Evolutionary conservation across 345 rosid genomes (phyloP), one percentile per base, ranked within the genome.

Genomic region (Moricandia arvensis): DNA sequence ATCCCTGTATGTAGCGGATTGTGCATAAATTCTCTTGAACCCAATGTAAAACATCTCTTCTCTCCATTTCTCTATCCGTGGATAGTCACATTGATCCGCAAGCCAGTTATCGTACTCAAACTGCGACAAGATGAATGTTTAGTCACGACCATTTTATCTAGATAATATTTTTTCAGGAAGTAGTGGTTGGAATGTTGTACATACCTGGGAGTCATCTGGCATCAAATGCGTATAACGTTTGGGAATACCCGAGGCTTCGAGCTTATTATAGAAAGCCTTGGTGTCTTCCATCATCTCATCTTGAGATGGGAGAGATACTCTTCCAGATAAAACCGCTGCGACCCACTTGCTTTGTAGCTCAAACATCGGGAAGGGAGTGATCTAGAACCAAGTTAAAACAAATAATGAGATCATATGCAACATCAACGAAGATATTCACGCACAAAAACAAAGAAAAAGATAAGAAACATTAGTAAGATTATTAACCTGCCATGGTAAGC

Each of bases 401-500:
- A 49, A 10, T 10, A 64, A 11, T 77, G 62, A 58, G 51, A 15
- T 27, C 6, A 29, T 17, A 6, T 53, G 30, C 8, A 63, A 15
- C 21, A 35, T 12, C 18, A 63, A 63, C 13, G 34, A 53, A 17
- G 0, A 68, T 8, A 18, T 16, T 38, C 58, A 55, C 69, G 55
- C 12, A 30, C 13, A 5, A 57, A 57, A 10, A 45, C 4, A 11
- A 2, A 34, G 0, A 1, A 13, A n/a, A 0, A n/a, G 1, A 2
- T 18, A 13, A 2, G 1, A 77, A 26, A 55, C 3, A 47, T 66
- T 37, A 35, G 3, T 26, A 57, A 38, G 38, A 21, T 27, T 65
- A 58, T 17, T 53, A 70, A 93, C 98, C 96, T 84, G 90, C 91
- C 85, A 84, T 18, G 98, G 96, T 78, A 91, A 74, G 34, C 97